Evolutionary conservation across 352 stramenopile genomes (phyloP), one percentile per base, ranked within the genome.

Genomic region (Stephanocyclus meneghinianus): DNA sequence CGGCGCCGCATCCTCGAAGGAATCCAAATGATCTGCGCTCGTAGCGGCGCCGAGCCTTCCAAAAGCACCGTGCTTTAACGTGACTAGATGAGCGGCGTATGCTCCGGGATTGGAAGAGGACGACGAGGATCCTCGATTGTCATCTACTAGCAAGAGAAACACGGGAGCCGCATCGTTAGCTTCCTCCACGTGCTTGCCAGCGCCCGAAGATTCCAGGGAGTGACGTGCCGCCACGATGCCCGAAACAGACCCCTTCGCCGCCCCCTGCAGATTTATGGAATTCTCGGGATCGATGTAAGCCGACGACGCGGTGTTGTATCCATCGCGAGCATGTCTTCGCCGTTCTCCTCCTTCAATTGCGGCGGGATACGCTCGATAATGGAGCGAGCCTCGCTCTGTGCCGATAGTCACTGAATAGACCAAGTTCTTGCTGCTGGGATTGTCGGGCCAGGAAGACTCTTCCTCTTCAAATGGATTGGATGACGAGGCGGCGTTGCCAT

Each of bases 61-160:
- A 81, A 91, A 91, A 13, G 79, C 64, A 13, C 88, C 86, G 40
- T 91, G 75, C 60, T 80, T 74, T 0, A 91, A 61, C 7, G 81
- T 77, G 0, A 91, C 74, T 13, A 91, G 69, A 44, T 84, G 55
- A 18, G 89, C 65, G 0, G 76, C 80, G 63, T 88, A 93, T 0
- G 81, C 76, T 18, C 88, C 88, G 8, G 71, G 42, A 63, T 84
- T 77, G 35, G 26, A 40, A 5, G 67, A 66, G n/a, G 59, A 29
- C 11, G 30, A 16, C 16, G 29, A 57, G 2, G 50, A 66, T 30
- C 82, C 85, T 35, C 80, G 78, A 78, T 90, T 82, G 61, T 93
- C 88, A 62, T 93, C 88, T 0, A 92, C 81, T 37, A 93, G 56
- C 10, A 93, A 48, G 40, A 93, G 69, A 78, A 92, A 93, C 0